A percentile compares a stretch with the other conserved stretches of the same genome.
Evolutionary conservation across 1,284 basidiomycete species (phyloP).

Genomic region (Ceratorhiza oryzae-sativae): DNA sequence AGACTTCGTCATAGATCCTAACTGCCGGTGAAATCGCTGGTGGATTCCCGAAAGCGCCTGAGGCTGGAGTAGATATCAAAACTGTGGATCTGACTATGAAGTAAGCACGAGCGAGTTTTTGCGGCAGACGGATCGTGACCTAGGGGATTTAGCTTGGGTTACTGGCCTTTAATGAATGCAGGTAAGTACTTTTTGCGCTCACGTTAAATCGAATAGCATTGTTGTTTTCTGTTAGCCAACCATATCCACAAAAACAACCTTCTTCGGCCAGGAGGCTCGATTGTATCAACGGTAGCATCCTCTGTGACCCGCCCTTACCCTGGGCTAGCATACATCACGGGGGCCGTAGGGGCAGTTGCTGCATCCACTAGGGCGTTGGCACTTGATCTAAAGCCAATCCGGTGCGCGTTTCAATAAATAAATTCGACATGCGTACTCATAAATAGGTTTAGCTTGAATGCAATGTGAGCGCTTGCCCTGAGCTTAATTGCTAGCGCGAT

Average conservation of each 20-base stretch:
- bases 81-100: no score
- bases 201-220: no score
- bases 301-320: background rate
- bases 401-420: background rate
- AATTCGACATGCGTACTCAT: no score
- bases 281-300: background rate
- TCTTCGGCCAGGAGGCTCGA: background rate
- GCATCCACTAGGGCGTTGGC: background rate
- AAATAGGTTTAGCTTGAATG: no score
- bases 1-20: background rate
- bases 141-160: background rate
- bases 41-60: background rate
- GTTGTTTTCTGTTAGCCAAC: background rate
- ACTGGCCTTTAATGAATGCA: background rate
- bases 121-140: no score
- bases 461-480: no score
- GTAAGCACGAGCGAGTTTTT: no score
- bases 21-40: slow-evolving; percentile 2
- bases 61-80: no score
- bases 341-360: background rate
- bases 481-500: no score
- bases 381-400: background rate
- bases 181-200: background rate
- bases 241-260: slow-evolving; percentile 3
- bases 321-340: background rate